Evolutionary conservation across 2,329 filamentous ascomycete species (phyloP).

Genomic region (Monosporascus sp.): DNA sequence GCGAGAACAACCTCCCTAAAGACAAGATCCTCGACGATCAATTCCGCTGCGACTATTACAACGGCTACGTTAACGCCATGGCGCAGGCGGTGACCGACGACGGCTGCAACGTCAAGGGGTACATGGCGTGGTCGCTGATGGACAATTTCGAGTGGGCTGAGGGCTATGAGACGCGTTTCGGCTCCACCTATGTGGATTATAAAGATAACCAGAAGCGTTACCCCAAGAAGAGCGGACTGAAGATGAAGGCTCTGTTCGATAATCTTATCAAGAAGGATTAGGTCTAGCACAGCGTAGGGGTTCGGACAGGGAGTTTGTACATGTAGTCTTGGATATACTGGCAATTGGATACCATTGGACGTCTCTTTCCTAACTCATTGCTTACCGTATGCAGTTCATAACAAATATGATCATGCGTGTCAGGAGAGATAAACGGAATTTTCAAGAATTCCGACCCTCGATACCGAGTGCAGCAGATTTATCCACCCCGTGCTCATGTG

Average conservation of each 20-base stretch:
- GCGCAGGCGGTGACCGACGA: slow-evolving; percentile 66
- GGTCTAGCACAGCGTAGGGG: neutral
- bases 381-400: too few relatives aligned
- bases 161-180: slow-evolving; percentile 81
- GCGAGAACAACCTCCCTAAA: slow-evolving; percentile 69
- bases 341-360: too few relatives aligned
- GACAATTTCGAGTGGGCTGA: slow-evolving; percentile 95
- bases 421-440: too few relatives aligned
- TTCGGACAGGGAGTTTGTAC: too few relatives aligned
- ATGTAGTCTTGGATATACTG: too few relatives aligned
- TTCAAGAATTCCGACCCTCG: too few relatives aligned
- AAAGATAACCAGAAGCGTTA: slow-evolving; percentile 69
- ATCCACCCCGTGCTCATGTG: too few relatives aligned
- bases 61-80: slow-evolving; percentile 71
- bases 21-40: slow-evolving; percentile 74
- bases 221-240: slow-evolving; percentile 80
- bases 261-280: slow-evolving; percentile 61
- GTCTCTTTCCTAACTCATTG: too few relatives aligned
- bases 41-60: slow-evolving; percentile 76
- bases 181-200: slow-evolving; percentile 81
- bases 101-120: slow-evolving; percentile 73
- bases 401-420: too few relatives aligned
- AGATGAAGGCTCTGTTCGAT: slow-evolving; percentile 67
- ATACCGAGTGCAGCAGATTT: too few relatives aligned
- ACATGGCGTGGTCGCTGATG: slow-evolving; percentile 84